Percentiles rank a stretch among this genome's conserved stretches.
phyloP scores from a whole-genome alignment of 805 yeast genomes.

The Kuraishia cidri region DNA sequence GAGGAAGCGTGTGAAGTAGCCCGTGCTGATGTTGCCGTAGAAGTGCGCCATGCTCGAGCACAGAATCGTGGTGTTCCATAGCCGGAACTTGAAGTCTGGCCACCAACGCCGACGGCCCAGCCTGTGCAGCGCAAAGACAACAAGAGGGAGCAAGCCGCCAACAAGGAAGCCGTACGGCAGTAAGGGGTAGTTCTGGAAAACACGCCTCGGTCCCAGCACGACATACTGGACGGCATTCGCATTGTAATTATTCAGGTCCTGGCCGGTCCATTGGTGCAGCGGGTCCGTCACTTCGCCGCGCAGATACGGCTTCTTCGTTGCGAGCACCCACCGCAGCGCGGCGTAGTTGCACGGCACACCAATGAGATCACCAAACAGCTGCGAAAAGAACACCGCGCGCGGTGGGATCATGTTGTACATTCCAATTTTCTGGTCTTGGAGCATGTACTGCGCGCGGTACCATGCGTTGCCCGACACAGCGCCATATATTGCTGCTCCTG shows the following conservation, averaged over 20 bases:
- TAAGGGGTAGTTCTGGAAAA: slow-evolving; percentile 30
- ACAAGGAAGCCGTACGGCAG: slow-evolving; percentile 34
- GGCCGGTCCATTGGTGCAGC: slow-evolving; percentile 45
- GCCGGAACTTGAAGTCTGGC: slow-evolving; percentile 12
- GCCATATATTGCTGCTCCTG: slow-evolving; percentile 38
- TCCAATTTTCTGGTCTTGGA: slow-evolving; percentile 36
- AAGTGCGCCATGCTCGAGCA: slow-evolving; percentile 37
- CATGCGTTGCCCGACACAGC: slow-evolving; percentile 46
- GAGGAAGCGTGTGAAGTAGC: slow-evolving; percentile 35
- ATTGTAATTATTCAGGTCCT: slow-evolving; percentile 27
- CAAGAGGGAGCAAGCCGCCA: slow-evolving; percentile 29
- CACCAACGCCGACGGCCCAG: slow-evolving; percentile 1
- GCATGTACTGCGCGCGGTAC: slow-evolving; percentile 35
- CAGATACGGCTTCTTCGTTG: slow-evolving; percentile 23
- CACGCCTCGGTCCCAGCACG: slow-evolving; percentile 35
- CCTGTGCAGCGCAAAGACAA: slow-evolving; percentile 13
- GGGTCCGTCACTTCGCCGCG: slow-evolving; percentile 25
- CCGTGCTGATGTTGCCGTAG: slow-evolving; percentile 41
- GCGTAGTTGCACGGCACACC: slow-evolving; percentile 45
- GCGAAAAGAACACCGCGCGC: slow-evolving; percentile 36
- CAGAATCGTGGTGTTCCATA: slow-evolving; percentile 38
- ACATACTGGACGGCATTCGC: slow-evolving; percentile 44
- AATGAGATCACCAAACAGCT: slow-evolving; percentile 39
- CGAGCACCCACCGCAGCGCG: slow-evolving; percentile 37
- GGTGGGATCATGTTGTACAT: slow-evolving; percentile 49